Percentiles rank a stretch among this genome's conserved stretches.
phyloP scores from a whole-genome alignment of 345 rosid species.

The Turnera subulata region DNA sequence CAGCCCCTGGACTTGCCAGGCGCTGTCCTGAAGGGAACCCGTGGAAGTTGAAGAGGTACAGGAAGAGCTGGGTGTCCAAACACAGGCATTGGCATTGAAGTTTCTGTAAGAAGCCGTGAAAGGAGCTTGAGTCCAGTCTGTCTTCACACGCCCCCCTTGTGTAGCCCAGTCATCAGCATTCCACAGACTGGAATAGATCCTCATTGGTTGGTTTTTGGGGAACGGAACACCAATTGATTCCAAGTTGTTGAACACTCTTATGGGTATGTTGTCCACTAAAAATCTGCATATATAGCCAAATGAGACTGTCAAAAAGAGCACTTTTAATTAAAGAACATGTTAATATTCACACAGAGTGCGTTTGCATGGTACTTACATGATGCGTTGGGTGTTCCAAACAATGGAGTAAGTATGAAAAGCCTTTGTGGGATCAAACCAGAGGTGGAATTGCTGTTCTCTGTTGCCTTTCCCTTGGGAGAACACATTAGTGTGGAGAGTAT shows the following conservation, averaged over 20 bases:
- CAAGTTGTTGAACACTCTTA: constrained; percentile 13
- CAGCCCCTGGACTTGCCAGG: constrained; percentile 5
- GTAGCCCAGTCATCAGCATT: constrained; percentile 17
- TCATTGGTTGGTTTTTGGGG: constrained; percentile 15
- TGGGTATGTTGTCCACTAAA: constrained; percentile 12
- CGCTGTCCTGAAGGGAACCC: not conserved
- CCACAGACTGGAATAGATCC: constrained; percentile 8
- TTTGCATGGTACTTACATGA: not conserved
- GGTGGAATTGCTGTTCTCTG: constrained; percentile 11
- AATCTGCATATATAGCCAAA: not conserved
- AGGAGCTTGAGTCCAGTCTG: constrained; percentile 14
- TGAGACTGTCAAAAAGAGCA: too few species aligned
- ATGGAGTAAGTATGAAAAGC: constrained; percentile 12
- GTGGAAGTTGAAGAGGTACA: not conserved
- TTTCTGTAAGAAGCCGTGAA: constrained; percentile 5
- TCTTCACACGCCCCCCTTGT: constrained; percentile 12
- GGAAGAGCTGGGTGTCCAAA: not conserved
- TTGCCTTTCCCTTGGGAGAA: constrained; percentile 7
- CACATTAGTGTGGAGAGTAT: constrained; percentile 12
- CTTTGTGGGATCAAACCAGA: constrained; percentile 14
- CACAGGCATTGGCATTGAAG: constrained; percentile 4
- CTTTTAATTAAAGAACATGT: too few species aligned
- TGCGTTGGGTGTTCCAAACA: constrained; percentile 6
- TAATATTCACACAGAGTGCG: not conserved
- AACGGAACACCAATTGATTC: constrained; percentile 5